Evolutionary conservation across 306 rosid genomes (phyloP), one percentile per base, ranked within the genome.

Genomic region (Hippophae tibetana): DNA sequence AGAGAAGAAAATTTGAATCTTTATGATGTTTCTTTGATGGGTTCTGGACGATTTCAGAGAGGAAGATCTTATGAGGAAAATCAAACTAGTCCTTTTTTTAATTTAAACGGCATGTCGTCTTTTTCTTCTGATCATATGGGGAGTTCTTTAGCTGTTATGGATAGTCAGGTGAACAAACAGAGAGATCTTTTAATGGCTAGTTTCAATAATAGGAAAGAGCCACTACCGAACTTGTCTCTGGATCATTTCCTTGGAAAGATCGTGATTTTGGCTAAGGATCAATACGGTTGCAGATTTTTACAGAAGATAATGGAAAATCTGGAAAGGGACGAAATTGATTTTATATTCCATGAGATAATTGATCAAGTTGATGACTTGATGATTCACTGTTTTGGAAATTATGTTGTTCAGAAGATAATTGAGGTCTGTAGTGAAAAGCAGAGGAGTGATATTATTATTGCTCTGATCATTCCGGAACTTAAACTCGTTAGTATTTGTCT

Each of bases 351-450:
- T 0, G 87, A 80, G 76, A 56, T 84, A 60, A 61, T 80, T 1
- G 60, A 61, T 12, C 54, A 79, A 43, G 64, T 80, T 8, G 13
- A 38, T 14, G 67, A 65, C 43, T 63, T 87, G 59, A 76, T 80
- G 81, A 3, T 72, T 12, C 73, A 84, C 45, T 76, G 79, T 2
- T 70, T 47, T 45, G 95, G 89, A 11, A 82, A 72, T 41, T 68
- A 78, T 42, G 87, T 84, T n/a, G 55, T 80, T 59, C 85, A 80
- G 69, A 82, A 69, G 60, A 74, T 84, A 63, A 60, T 82, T 7
- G 84, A 70, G 52, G 61, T 78, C 1, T 79, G 85, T 53, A 70
- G 44, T 10, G 79, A 78, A 43, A 68, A 82, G 13, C 96, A 84
- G 74, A 78, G 68, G 62, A 78, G 73, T 46, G 66, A 6, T 40